Conservation (phyloP, 2,329 filamentous ascomycete species). For the Phyllosticta paracitricarpa region DNA sequence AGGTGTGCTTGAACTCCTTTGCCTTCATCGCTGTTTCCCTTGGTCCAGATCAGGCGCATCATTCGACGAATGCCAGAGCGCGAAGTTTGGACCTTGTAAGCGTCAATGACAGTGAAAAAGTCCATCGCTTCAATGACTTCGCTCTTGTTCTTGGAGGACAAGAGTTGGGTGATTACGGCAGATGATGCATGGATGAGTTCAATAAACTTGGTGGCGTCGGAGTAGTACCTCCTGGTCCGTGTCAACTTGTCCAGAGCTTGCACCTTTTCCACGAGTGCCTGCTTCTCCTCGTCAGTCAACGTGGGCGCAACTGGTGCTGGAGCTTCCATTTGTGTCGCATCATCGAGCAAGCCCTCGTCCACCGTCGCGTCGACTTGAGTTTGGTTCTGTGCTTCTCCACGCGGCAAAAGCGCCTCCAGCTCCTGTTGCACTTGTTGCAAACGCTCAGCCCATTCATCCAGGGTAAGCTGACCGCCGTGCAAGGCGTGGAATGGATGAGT, state of each 20-base stretch:
- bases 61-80: slow-evolving; percentile 88
- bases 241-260: slow-evolving; percentile 83
- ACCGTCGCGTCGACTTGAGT: slow-evolving; percentile 57
- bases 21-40: slow-evolving; percentile 97
- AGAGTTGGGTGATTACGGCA: slow-evolving; percentile 68
- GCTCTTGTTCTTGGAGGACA: slow-evolving; percentile 93
- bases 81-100: slow-evolving; percentile 91
- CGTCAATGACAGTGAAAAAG: slow-evolving; percentile 90
- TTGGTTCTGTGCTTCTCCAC: slow-evolving; percentile 62
- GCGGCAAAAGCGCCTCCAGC: slow-evolving; percentile 70
- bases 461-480: slow-evolving; percentile 68
- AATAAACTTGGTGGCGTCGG: slow-evolving; percentile 89
- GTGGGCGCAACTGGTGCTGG: slow-evolving; percentile 50
- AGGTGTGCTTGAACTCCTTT: slow-evolving; percentile 95
- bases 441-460: slow-evolving; percentile 75
- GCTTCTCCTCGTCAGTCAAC: slow-evolving; percentile 72
- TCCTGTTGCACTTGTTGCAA: slow-evolving; percentile 76
- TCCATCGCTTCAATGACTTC: slow-evolving; percentile 99
- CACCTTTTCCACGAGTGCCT: slow-evolving; percentile 64
- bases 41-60: slow-evolving; percentile 97
- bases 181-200: slow-evolving; percentile 80
- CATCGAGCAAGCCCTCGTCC: slow-evolving; percentile 71
- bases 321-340: slow-evolving; percentile 66
- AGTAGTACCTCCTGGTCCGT: slow-evolving; percentile 79
- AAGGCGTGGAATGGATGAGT: slow-evolving; percentile 91